Evolutionary conservation across 75 land plant species (phyloP).

Genomic region (Cupressus sempervirens): DNA sequence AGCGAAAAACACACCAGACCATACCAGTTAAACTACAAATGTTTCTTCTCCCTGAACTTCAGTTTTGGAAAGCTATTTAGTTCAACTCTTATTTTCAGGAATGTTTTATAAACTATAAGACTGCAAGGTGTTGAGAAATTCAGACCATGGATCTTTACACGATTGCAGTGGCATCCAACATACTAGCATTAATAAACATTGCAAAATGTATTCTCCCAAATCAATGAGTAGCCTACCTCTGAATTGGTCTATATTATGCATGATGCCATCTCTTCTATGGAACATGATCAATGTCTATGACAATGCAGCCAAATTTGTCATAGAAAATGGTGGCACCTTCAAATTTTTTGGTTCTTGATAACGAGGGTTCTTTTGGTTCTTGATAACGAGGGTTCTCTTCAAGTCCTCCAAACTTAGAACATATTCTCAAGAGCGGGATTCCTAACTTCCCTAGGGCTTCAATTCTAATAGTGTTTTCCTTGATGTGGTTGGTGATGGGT

Average conservation of each 20-base stretch:
- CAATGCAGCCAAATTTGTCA: slow-evolving; percentile 4
- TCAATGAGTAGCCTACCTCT: neutral
- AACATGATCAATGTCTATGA: slow-evolving; percentile 14
- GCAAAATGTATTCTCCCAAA: neutral
- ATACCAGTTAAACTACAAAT: too few species aligned
- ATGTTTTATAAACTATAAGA: too few species aligned
- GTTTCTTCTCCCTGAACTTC: neutral
- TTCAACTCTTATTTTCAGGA: too few species aligned
- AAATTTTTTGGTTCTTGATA: slow-evolving; percentile 11
- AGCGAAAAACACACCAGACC: too few species aligned
- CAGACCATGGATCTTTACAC: neutral
- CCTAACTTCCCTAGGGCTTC: slow-evolving; percentile 23
- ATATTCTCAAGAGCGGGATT: slow-evolving; percentile 21
- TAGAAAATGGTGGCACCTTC: slow-evolving; percentile 14
- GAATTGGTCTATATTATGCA: slow-evolving; percentile 20
- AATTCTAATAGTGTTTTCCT: slow-evolving; percentile 11
- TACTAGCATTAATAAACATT: neutral
- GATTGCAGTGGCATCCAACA: neutral
- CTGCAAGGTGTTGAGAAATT: neutral
- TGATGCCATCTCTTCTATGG: slow-evolving; percentile 14
- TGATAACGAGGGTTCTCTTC: slow-evolving; percentile 2
- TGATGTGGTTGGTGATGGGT: slow-evolving; percentile 24
- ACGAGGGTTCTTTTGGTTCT: neutral
- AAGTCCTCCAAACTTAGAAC: slow-evolving; percentile 17
- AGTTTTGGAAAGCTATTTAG: neutral